phyloP scores from a whole-genome alignment of 2,329 filamentous ascomycete genomes.

The Diaporthe citri region DNA sequence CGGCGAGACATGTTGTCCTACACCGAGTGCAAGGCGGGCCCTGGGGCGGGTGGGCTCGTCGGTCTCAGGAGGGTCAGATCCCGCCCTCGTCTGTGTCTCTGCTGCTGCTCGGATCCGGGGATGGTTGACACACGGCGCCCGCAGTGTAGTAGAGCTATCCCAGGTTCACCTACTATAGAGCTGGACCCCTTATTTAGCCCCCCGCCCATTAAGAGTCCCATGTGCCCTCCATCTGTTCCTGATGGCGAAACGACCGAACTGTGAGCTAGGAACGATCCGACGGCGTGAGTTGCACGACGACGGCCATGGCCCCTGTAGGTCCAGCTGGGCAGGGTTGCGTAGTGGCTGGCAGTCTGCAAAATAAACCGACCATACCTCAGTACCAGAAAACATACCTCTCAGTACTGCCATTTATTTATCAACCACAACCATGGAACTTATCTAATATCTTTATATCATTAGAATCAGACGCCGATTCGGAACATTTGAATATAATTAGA shows the following conservation, averaged over 20 bases:
- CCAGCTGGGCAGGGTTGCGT: background rate
- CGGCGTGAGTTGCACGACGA: constrained; percentile 20
- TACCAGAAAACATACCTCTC: too few species aligned
- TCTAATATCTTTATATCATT: too few species aligned
- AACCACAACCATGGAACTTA: too few species aligned
- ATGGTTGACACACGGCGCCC: background rate
- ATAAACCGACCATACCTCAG: too few species aligned
- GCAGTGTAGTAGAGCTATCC: background rate
- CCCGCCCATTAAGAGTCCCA: background rate
- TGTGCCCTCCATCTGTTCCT: background rate
- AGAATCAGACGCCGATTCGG: too few species aligned
- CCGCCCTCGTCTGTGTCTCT: background rate
- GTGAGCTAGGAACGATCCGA: constrained; percentile 14
- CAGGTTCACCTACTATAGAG: background rate
- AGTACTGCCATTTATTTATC: too few species aligned
- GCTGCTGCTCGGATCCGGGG: constrained; percentile 14
- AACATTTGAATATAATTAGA: too few species aligned
- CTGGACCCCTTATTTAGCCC: background rate
- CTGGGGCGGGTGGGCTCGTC: background rate
- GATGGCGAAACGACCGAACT: constrained; percentile 19
- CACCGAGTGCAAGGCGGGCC: background rate
- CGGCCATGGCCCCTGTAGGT: constrained; percentile 7
- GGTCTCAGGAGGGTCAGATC: constrained; percentile 27
- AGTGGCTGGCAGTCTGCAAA: too few species aligned
- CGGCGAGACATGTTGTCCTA: constrained; percentile 23